Evolutionary conservation across 129 eudicot genomes (phyloP), one percentile per base, ranked within the genome.

Genomic region (Dittrichia graveolens): DNA sequence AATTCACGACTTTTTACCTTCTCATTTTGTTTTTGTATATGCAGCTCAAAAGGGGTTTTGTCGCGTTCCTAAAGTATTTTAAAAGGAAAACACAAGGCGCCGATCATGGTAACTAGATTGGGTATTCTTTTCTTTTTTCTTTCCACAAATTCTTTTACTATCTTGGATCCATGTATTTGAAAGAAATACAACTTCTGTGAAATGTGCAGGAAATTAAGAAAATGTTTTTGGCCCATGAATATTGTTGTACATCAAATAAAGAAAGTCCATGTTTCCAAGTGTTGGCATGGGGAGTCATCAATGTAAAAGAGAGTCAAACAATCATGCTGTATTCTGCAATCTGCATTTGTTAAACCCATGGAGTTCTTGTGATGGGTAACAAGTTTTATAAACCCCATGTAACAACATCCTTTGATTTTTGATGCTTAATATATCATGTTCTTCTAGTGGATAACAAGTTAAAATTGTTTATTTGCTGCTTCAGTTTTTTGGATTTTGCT

Each of bases 11-110:
- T 61, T 50, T 41, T n/a, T 50, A 24, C 14, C 40, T 47, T 58
- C 39, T 48, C 37, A 24, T 77, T n/a, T 77, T 46, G 71, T 48
- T 70, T 49, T 77, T 45, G 19, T 62, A 54, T 78, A 35, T 80
- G 84, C 88, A 87, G 96, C 84, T 87, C 96, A 18, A 90, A 90
- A 78, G 96, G 96, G 45, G 96, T 87, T 48, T 80, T 90, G 43
- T 87, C 96, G 4, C 89, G 96, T 24, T 74, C 90, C 61, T 86
- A 73, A 79, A 42, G 24, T 13, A 43, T 47, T 24, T 48, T 34
- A 6, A 18, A 42, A 24, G 66, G 65, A 9, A 77, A 58, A 62
- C 58, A 41, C 47, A 35, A 24, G 50, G 43, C 3, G 8, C 7
- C 66, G 47, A 77, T 73, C 50, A 45, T 53, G 62, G 75, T 48